phyloP scores from a whole-genome alignment of 192 early-diverging fungal genomes.

The Spizellomyces punctatus region DNA sequence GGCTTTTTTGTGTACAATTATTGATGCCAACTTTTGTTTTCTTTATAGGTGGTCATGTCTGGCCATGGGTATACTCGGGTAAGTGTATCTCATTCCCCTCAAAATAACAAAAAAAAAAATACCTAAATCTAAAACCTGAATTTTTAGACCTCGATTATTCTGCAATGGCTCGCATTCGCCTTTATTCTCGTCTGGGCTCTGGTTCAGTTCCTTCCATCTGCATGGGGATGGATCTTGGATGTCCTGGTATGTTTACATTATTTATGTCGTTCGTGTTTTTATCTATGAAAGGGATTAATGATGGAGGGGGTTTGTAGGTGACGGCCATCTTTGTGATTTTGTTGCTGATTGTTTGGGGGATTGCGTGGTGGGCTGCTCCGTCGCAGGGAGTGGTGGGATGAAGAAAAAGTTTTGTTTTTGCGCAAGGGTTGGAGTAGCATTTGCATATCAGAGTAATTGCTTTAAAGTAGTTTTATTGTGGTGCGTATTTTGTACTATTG shows the following conservation, averaged over 20 bases:
- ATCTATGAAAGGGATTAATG: background rate
- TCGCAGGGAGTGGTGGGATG: too few relatives aligned
- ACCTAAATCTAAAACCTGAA: too few relatives aligned
- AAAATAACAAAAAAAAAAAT: too few relatives aligned
- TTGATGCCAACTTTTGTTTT: background rate
- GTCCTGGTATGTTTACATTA: background rate
- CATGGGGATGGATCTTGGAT: background rate
- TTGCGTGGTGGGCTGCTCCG: background rate
- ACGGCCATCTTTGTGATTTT: background rate
- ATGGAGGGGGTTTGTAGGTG: background rate
- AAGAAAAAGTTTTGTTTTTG: too few relatives aligned
- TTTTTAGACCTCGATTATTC: background rate
- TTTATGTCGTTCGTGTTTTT: background rate
- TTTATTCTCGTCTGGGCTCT: background rate
- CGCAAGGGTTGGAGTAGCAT: too few relatives aligned
- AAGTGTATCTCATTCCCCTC: too few relatives aligned
- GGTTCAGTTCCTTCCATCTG: background rate
- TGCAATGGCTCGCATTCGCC: background rate
- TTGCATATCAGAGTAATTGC: too few relatives aligned
- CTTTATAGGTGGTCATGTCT: background rate
- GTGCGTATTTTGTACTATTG: too few relatives aligned
- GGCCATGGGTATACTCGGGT: conserved; percentile 4
- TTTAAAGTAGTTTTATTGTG: too few relatives aligned
- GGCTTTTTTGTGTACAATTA: too few relatives aligned
- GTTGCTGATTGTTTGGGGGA: background rate